Evolutionary conservation across 169 alveolate species (phyloP).

Genomic region (Theileria parva): DNA sequence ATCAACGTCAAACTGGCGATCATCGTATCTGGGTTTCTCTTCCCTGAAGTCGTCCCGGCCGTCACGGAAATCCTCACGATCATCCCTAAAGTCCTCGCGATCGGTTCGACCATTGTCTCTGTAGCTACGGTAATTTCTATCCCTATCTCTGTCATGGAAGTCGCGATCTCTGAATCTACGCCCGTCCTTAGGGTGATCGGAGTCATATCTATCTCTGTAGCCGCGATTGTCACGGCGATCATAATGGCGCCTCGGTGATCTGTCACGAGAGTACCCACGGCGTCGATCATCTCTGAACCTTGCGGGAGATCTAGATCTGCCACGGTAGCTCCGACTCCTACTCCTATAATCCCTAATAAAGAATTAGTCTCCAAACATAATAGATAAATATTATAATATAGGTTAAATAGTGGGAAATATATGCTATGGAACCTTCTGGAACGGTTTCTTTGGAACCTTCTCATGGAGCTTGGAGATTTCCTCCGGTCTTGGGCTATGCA

Average conservation of each 20-base stretch:
- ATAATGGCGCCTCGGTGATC: slow-evolving; percentile 36
- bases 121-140: background rate
- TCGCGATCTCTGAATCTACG: slow-evolving; percentile 10
- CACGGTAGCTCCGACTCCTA: slow-evolving; percentile 11
- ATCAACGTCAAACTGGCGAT: slow-evolving; percentile 13
- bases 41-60: slow-evolving; percentile 2
- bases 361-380: background rate
- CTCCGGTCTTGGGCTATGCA: slow-evolving; percentile 89
- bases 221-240: slow-evolving; percentile 22
- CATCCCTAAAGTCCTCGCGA: slow-evolving; percentile 25
- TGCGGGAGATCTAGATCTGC: slow-evolving; percentile 34
- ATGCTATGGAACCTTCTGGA: background rate
- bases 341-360: background rate
- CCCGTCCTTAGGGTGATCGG: background rate
- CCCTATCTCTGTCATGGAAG: slow-evolving; percentile 9
- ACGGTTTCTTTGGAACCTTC: slow-evolving; percentile 61
- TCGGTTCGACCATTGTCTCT: slow-evolving; percentile 19
- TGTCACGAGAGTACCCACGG: slow-evolving; percentile 34
- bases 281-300: slow-evolving; percentile 50
- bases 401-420: background rate
- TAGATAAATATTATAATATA: background rate
- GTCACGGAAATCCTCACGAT: slow-evolving; percentile 23
- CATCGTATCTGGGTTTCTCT: background rate
- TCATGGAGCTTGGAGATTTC: slow-evolving; percentile 87
- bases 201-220: slow-evolving; percentile 17